Conservation (phyloP, 176 grass and related monocot genomes). For the Triticum monococcum region DNA sequence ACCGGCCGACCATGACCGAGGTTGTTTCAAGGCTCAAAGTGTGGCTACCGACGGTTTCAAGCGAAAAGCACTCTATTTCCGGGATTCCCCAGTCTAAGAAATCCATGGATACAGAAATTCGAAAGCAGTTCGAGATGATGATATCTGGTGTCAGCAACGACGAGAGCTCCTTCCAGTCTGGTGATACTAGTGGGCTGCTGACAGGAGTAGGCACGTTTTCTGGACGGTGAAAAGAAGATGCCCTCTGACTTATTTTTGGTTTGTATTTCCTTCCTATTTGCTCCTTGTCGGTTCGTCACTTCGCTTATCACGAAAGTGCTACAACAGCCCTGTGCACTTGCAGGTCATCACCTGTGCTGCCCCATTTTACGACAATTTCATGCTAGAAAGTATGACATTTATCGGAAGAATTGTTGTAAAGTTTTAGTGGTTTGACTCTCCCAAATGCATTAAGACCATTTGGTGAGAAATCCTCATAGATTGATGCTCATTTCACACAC, state of each 20-base stretch:
- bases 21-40: constrained; percentile 14
- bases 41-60: not conserved
- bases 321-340: no score
- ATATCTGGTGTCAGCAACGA: not conserved
- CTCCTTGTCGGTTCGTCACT: no score
- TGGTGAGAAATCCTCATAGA: not conserved
- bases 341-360: no score
- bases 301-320: no score
- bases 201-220: not conserved
- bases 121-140: not conserved
- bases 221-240: not conserved
- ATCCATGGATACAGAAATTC: not conserved
- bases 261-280: no score
- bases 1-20: constrained; percentile 1
- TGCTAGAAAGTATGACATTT: no score
- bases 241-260: not conserved
- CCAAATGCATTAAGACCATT: not conserved
- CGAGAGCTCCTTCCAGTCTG: not conserved
- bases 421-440: no score
- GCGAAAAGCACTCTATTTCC: not conserved
- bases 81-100: not conserved
- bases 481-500: not conserved
- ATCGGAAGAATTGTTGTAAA: no score
- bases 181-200: not conserved
- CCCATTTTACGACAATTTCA: no score